These are phyloP conservation scores for Kalaharituber pfeilii DNA, from an alignment of 2,329 filamentous ascomycete species.

Conservation along the genomic window DNA sequence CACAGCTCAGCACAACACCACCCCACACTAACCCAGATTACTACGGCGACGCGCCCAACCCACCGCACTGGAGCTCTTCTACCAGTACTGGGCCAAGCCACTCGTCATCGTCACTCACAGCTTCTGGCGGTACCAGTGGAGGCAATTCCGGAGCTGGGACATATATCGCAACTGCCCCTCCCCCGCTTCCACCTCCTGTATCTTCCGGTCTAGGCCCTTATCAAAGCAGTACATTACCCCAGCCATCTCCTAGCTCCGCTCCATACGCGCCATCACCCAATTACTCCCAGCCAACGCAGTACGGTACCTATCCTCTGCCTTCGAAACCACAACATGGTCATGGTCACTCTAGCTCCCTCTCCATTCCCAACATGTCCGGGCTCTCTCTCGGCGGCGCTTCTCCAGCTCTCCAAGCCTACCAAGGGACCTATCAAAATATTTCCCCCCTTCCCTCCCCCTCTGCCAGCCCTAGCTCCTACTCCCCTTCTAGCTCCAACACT, in stretches of 20 bases:
- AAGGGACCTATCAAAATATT: conserved; percentile 82
- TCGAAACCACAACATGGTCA: background rate
- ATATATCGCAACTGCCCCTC: background rate
- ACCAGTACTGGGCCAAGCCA: background rate
- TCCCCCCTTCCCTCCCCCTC: conserved; percentile 86
- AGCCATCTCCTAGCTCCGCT: background rate
- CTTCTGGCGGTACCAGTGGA: no score
- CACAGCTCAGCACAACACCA: background rate
- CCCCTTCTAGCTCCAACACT: conserved; percentile 29
- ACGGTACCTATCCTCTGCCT: background rate
- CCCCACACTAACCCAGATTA: background rate
- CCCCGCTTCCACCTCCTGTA: conserved; percentile 4
- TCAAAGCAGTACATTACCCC: background rate
- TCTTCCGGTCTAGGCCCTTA: conserved; percentile 1
- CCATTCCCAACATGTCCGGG: conserved; percentile 10
- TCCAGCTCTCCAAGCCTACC: conserved; percentile 79
- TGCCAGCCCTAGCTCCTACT: conserved; percentile 35
- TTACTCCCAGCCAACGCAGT: background rate
- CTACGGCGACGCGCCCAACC: background rate
- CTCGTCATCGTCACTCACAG: background rate
- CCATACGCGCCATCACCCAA: background rate
- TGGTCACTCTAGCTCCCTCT: background rate
- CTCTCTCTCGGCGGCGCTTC: conserved; percentile 35
- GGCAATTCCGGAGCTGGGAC: background rate
- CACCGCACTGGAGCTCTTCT: background rate